phyloP scores from a whole-genome alignment of 495 filamentous ascomycete species.

The Lasiosphaeris hirsuta region DNA sequence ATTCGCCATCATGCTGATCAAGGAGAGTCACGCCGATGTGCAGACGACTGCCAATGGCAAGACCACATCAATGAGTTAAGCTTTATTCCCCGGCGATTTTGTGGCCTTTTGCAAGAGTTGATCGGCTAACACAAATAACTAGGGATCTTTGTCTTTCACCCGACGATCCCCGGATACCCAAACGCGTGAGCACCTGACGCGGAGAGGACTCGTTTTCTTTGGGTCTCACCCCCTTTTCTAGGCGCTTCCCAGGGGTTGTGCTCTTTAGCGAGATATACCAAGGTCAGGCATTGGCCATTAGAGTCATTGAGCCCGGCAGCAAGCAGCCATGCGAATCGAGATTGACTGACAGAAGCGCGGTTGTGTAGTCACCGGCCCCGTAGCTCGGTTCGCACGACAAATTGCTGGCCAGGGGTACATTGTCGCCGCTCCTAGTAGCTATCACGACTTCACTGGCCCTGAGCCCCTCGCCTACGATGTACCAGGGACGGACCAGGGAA shows the following conservation, averaged over 20 bases:
- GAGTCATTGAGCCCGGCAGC: no score
- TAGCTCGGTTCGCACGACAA: conserved; percentile 85
- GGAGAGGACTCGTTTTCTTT: not conserved
- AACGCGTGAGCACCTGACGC: conserved; percentile 54
- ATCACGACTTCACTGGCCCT: conserved; percentile 89
- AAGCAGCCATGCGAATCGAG: no score
- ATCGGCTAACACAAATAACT: not conserved
- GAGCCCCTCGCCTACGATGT: conserved; percentile 83
- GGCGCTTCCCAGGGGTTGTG: conserved; percentile 83
- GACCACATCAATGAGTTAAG: conserved; percentile 45
- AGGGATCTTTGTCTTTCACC: conserved; percentile 91
- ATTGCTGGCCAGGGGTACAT: conserved; percentile 94
- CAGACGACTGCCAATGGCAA: conserved; percentile 42
- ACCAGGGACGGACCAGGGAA: conserved; percentile 83
- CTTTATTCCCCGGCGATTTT: no score
- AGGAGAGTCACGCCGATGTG: conserved; percentile 44
- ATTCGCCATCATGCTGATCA: conserved; percentile 40
- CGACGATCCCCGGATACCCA: conserved; percentile 77
- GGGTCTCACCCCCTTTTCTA: conserved; percentile 26
- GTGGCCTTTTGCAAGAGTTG: not conserved
- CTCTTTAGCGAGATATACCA: conserved; percentile 97
- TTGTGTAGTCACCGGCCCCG: conserved; percentile 80
- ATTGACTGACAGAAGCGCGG: not conserved
- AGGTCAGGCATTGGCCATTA: conserved; percentile 47
- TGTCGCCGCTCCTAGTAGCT: conserved; percentile 82